phyloP scores from a whole-genome alignment of 345 rosid species.

The Diplotaxis tenuifolia region DNA sequence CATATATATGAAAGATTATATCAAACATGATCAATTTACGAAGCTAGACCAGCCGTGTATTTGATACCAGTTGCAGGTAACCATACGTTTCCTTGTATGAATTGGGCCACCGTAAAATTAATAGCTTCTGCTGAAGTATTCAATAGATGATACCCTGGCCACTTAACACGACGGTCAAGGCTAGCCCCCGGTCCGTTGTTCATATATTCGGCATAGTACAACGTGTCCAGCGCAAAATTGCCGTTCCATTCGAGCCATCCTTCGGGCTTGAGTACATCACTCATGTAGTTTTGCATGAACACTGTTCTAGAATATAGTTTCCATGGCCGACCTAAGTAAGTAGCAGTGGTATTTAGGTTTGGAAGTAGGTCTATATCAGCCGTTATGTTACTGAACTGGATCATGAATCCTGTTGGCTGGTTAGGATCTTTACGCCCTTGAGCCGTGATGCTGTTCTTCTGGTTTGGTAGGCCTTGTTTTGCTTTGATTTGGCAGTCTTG shows the following conservation, averaged over 20 bases:
- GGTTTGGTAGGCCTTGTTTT: conserved; percentile 61
- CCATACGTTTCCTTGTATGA: conserved; percentile 71
- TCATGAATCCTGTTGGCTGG: conserved; percentile 75
- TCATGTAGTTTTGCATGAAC: conserved; percentile 67
- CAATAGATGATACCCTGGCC: conserved; percentile 72
- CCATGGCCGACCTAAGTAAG: conserved; percentile 92
- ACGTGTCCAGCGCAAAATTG: conserved; percentile 49
- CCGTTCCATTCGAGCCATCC: conserved; percentile 90
- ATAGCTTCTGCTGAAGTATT: conserved; percentile 43
- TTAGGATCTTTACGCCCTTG: conserved; percentile 75
- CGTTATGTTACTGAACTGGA: conserved; percentile 74
- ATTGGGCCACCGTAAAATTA: conserved; percentile 66
- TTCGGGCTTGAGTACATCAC: conserved; percentile 48
- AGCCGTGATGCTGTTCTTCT: conserved; percentile 78
- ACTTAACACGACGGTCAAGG: conserved; percentile 51
- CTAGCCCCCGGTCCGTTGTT: conserved; percentile 66
- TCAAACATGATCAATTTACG: not conserved
- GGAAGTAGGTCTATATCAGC: conserved; percentile 63
- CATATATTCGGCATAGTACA: conserved; percentile 69
- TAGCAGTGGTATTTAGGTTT: conserved; percentile 39
- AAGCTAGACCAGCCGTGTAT: conserved; percentile 32
- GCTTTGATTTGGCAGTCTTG: conserved; percentile 70
- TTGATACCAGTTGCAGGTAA: conserved; percentile 59
- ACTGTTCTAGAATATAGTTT: conserved; percentile 71
- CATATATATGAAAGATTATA: not conserved